Conservation (phyloP, 495 filamentous ascomycete species). For the Lasiosphaeria hispida region DNA sequence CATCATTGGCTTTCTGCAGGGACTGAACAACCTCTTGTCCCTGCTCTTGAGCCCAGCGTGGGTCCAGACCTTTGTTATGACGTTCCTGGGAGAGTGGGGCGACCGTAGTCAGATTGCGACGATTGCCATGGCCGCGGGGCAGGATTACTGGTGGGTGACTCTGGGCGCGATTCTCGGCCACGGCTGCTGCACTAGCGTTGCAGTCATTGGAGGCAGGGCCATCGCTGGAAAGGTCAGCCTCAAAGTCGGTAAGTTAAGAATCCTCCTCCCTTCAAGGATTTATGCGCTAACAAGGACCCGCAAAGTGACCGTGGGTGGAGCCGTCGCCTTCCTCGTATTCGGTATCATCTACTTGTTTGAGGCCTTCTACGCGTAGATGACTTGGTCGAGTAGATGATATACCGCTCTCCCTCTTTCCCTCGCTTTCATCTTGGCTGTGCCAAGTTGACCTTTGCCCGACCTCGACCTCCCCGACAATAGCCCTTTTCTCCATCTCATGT, state of each 20-base stretch:
- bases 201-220: conserved; percentile 90
- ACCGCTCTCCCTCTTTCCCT: neutral
- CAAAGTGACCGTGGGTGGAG: conserved; percentile 89
- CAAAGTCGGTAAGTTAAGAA: conserved; percentile 78
- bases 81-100: conserved; percentile 97
- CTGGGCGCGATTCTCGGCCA: conserved; percentile 86
- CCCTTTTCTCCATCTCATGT: conserved; percentile 12
- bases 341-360: conserved; percentile 89
- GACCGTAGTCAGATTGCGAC: conserved; percentile 97
- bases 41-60: conserved; percentile 90
- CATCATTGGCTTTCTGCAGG: conserved; percentile 42
- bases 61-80: conserved; percentile 99
- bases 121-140: conserved; percentile 97
- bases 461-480: neutral
- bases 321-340: conserved; percentile 86
- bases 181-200: conserved; percentile 82
- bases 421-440: conserved; percentile 16
- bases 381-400: neutral
- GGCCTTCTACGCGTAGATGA: conserved; percentile 58
- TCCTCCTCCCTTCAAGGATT: neutral
- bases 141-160: conserved; percentile 99
- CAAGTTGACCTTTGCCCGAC: conserved; percentile 2
- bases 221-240: conserved; percentile 93
- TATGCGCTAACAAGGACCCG: conserved; percentile 23
- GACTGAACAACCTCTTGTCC: conserved; percentile 82